Conservation (phyloP, 768 basidiomycete species). For the Tephrocybe sp. region DNA sequence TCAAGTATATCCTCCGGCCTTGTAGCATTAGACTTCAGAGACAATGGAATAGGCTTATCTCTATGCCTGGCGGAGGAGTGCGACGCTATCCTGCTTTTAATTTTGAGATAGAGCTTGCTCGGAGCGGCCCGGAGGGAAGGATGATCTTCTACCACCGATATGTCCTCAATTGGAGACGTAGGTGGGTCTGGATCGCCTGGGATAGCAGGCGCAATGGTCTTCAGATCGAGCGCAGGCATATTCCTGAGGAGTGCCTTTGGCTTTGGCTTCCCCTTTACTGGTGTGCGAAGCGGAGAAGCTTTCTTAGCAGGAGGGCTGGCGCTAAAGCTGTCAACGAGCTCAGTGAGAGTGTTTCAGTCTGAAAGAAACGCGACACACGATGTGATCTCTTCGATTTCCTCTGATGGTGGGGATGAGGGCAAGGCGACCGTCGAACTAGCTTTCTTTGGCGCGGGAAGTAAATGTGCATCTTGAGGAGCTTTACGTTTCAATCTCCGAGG, state of each 20-base stretch:
- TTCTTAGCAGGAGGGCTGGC: slow-evolving; percentile 2
- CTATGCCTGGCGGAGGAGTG: slow-evolving; percentile 24
- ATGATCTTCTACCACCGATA: slow-evolving; percentile 2
- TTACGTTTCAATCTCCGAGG: slow-evolving; percentile 7
- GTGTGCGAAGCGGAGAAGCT: neutral
- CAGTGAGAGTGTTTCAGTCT: neutral
- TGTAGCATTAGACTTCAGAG: slow-evolving; percentile 8
- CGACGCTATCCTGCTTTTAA: slow-evolving; percentile 33
- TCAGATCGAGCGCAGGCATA: slow-evolving; percentile 14
- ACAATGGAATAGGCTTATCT: slow-evolving; percentile 28
- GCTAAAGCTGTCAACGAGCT: slow-evolving; percentile 10
- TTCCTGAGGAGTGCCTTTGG: slow-evolving; percentile 7
- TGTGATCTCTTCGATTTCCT: slow-evolving; percentile 22
- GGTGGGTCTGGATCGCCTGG: slow-evolving; percentile 13
- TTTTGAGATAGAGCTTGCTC: slow-evolving; percentile 28
- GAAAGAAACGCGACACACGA: slow-evolving; percentile 10
- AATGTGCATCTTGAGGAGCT: neutral
- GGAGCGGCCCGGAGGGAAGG: slow-evolving; percentile 19
- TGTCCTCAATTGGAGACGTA: slow-evolving; percentile 34
- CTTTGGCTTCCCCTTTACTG: neutral
- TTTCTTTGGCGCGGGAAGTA: neutral
- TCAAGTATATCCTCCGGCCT: slow-evolving; percentile 11
- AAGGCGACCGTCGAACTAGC: neutral
- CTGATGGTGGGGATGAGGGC: slow-evolving; percentile 8
- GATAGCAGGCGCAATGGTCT: neutral